Percentiles rank a stretch among this genome's conserved stretches.
Evolutionary conservation across 768 basidiomycete genomes (phyloP).

Genomic region (Mycena chlorophos): DNA sequence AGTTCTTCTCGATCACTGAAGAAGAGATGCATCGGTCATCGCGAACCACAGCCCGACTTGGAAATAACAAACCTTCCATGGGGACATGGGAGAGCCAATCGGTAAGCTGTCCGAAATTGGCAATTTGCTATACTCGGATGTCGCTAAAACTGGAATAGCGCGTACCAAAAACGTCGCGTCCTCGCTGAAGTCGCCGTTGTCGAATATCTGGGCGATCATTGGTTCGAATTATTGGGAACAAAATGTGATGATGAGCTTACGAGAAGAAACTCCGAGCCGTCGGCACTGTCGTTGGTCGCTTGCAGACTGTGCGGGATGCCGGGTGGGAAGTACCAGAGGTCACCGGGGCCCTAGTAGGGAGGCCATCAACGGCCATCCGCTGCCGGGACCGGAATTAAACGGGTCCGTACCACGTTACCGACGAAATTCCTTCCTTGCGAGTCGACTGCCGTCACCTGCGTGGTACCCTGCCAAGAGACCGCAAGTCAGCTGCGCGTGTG

Average conservation of each 20-base stretch:
- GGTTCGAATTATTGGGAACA: neutral
- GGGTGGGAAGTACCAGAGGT: slow-evolving; percentile 59
- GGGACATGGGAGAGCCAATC: slow-evolving; percentile 58
- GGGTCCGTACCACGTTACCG: slow-evolving; percentile 46
- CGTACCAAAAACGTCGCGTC: slow-evolving; percentile 55
- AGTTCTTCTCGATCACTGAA: slow-evolving; percentile 53
- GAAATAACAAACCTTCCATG: slow-evolving; percentile 39
- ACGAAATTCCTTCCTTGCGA: slow-evolving; percentile 49
- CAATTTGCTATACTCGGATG: neutral
- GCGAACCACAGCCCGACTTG: neutral
- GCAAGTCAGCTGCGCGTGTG: neutral
- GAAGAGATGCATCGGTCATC: neutral
- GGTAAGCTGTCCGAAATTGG: slow-evolving; percentile 37
- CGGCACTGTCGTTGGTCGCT: slow-evolving; percentile 44
- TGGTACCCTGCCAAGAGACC: slow-evolving; percentile 37
- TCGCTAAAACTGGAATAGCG: neutral
- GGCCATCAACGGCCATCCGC: neutral
- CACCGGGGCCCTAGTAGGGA: slow-evolving; percentile 42
- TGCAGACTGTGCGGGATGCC: slow-evolving; percentile 58
- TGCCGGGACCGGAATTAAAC: neutral
- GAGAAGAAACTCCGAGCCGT: slow-evolving; percentile 54
- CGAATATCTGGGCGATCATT: slow-evolving; percentile 42
- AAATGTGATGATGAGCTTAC: slow-evolving; percentile 29
- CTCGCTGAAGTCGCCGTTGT: slow-evolving; percentile 52
- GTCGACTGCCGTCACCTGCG: slow-evolving; percentile 51